Base-by-base conservation (phyloP, 31 red algal genomes). In the Asparagopsis taxiformis region DNA sequence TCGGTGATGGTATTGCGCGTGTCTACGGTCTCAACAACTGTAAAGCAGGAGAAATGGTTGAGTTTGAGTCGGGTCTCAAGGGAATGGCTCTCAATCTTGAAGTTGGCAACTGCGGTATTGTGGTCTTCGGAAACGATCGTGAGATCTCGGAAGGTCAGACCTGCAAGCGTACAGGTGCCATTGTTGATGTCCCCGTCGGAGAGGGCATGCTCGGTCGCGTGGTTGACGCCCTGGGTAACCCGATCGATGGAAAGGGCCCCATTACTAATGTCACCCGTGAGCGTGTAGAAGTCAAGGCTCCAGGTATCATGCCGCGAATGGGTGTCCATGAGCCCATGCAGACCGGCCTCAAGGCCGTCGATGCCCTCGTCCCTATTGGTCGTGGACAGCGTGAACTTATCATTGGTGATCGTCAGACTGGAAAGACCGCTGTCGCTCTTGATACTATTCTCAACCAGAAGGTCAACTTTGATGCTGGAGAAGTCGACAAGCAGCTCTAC, bases 361-460 rank as follows among this genome's bases (percentile, higher is more conserved):
- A 99, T 62, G 76, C 88, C 28, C 59, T 99, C 8, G 88, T 99
- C 21, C 97, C 97, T 29, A 99, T 99, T 62, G 97, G 97, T 21
- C 88, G 97, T 69, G 97, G 97, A 19, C 97, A 99, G 75, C 87
- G 97, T 56, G 92, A 99, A 68, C 84, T 99, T 26, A 99, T 99
- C 39, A 96, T 99, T 58, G 97, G 97, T 50, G 97, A 99, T 96
- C 97, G 97, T 52, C 92, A 99, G 57, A 99, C 97, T 26, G 97
- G 97, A 31, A 99, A 99, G 77, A 99, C 92, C 30, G 87, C 97
- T 5, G 89, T 99, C 35, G 92, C 92, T n/a, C 52, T 99, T 15
- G 92, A 95, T 70, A 79, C 92, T 22, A 96, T 96, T 10, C 70
- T 99, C 0, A 93, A 96, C 70, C 97, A 96, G 77, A 98, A 98